phyloP scores from a whole-genome alignment of 768 basidiomycete species.

The Candolleomyces efflorescens region DNA sequence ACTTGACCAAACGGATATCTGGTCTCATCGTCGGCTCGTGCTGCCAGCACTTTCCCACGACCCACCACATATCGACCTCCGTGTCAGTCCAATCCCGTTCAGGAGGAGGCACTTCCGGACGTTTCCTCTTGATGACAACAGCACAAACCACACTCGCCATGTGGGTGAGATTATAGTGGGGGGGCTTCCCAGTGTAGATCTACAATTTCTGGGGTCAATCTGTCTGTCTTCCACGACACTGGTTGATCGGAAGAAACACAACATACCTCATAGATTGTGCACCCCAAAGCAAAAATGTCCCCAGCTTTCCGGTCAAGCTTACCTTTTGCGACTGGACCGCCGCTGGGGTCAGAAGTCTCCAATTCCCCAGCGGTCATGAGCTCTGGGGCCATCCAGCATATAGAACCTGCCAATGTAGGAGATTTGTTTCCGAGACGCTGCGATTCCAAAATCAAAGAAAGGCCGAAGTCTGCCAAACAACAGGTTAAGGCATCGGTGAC shows the following conservation, averaged over 20 bases:
- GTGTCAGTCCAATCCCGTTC: conserved; percentile 11
- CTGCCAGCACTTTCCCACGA: conserved; percentile 13
- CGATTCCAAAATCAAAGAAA: conserved; percentile 17
- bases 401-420: conserved; percentile 11
- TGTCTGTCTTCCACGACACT: neutral
- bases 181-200: neutral
- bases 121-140: conserved; percentile 3
- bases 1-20: conserved; percentile 10
- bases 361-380: conserved; percentile 3
- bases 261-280: conserved; percentile 17
- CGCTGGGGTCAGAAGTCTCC: neutral
- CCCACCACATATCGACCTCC: conserved; percentile 13
- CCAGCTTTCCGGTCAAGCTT: conserved; percentile 7
- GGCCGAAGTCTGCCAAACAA: conserved; percentile 18
- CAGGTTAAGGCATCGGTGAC: conserved; percentile 15
- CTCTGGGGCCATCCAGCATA: conserved; percentile 18
- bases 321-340: neutral
- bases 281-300: conserved; percentile 18
- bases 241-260: neutral
- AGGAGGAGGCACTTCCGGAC: conserved; percentile 11
- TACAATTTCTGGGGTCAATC: neutral
- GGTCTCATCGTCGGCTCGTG: conserved; percentile 11
- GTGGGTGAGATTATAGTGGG: neutral
- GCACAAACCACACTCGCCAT: conserved; percentile 5
- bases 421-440: conserved; percentile 8